Evolutionary conservation across 495 filamentous ascomycete genomes (phyloP).

Genomic region (Neurospora sp.): DNA sequence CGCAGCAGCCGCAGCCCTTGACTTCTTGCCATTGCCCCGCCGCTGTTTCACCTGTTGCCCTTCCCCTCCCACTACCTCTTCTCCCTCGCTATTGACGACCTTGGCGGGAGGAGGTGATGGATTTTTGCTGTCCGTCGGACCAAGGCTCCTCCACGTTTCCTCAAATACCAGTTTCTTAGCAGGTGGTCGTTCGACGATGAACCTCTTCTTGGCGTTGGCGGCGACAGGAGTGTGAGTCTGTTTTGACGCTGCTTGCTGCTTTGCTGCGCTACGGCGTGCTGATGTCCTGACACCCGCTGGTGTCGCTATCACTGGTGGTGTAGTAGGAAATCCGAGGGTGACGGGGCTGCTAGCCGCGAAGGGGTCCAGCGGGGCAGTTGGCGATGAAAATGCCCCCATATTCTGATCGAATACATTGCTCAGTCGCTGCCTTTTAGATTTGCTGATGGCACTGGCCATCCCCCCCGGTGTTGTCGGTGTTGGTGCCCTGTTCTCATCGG

Average conservation of each 20-base stretch:
- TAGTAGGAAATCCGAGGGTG: background rate
- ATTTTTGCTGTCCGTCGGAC: background rate
- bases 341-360: background rate
- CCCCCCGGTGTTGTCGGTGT: background rate
- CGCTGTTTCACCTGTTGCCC: constrained; percentile 1
- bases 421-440: background rate
- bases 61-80: background rate
- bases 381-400: background rate
- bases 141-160: background rate
- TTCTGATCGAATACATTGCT: background rate
- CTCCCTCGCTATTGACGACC: background rate
- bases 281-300: background rate
- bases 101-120: background rate
- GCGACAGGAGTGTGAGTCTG: background rate
- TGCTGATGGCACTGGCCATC: background rate
- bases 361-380: background rate
- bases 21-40: background rate
- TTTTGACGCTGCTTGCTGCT: background rate
- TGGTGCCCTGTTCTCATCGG: background rate
- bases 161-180: background rate
- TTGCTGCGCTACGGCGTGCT: background rate
- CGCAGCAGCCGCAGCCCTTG: background rate
- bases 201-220: background rate
- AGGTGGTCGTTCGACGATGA: background rate
- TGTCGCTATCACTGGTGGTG: background rate